Evolutionary conservation across 2,329 filamentous ascomycete species (phyloP), one percentile per base, ranked within the genome.

Genomic region (Mollisia scopiformis): DNA sequence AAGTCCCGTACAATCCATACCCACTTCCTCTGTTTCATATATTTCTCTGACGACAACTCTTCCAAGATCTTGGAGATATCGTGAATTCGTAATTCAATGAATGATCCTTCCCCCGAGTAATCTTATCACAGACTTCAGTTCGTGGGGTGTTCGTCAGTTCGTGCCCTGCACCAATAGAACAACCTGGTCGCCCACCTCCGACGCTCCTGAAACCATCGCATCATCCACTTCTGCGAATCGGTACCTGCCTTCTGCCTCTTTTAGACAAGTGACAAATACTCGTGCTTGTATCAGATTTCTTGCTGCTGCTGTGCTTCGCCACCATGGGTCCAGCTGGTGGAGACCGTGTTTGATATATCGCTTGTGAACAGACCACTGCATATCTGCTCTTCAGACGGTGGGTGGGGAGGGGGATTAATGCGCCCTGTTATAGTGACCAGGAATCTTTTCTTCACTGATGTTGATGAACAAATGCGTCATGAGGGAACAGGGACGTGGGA

Each of bases 181-280:
- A 31, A 33, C 21, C 31, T 28, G 23, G 31, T 46, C 41, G 47
- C 19, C n/a, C 27, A 31, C 31, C 51, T 64, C 62, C 39, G 57
- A 66, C 64, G 46, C 51, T 59, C 53, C 46, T 66, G 64, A 66
- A 66, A 66, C 64, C 23, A 35, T 43, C 33, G 11, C 27, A 25
- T 8, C 53, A 25, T 51, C 62, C 52, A 21, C 41, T 35, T 23
- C 28, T 43, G 52, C 19, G 41, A n/a, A 23, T n/a, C 19, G n/a
- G n/a, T n/a, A n/a, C n/a, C n/a, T n/a, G n/a, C n/a, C n/a, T n/a
- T n/a, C n/a, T n/a, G n/a, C n/a, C n/a, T n/a, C n/a, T n/a, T n/a
- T n/a, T n/a, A n/a, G n/a, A n/a, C 50, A 19, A 33, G 23, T 63
- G 61, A 57, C 58, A 55, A 53, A 56, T 49, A 50, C 37, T 28